Evolutionary conservation across 225 moss, liverwort and hornwort genomes (phyloP).

Genomic region (Antitrichia curtipendula): DNA sequence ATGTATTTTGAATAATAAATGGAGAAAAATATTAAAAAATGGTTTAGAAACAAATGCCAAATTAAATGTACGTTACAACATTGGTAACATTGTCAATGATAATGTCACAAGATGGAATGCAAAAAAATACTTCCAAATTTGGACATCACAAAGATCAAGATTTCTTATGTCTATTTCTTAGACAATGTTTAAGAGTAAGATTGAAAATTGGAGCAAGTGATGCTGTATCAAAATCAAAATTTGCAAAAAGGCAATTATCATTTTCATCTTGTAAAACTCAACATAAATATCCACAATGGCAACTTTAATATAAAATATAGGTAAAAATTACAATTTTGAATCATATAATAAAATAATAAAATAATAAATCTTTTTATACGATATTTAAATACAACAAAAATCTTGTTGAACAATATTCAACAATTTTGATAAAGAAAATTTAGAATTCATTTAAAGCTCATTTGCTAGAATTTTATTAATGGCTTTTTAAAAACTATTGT

Average conservation of each 20-base stretch:
- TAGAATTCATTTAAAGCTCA: neutral
- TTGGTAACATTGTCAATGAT: neutral
- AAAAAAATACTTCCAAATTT: neutral
- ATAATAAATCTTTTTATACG: fast-evolving
- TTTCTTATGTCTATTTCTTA: neutral
- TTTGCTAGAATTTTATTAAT: neutral
- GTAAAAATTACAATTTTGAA: too few relatives aligned
- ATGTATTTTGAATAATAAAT: neutral
- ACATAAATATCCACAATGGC: neutral
- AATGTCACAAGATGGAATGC: neutral
- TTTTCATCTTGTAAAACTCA: neutral
- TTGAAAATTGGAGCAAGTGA: neutral
- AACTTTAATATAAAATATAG: neutral
- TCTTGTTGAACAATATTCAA: fast-evolving
- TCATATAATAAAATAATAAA: too few relatives aligned
- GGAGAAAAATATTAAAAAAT: neutral
- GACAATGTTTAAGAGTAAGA: neutral
- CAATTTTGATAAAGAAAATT: too few relatives aligned
- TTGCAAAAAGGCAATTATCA: neutral
- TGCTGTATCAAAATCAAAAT: fast-evolving
- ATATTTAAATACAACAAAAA: neutral
- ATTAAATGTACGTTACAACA: neutral
- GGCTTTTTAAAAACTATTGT: neutral
- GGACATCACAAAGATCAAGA: neutral
- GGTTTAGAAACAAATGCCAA: too few relatives aligned